Evolutionary conservation across 1,139 yeast genomes (phyloP), one percentile per base, ranked within the genome.

Genomic region (Debaryomyces sp.): DNA sequence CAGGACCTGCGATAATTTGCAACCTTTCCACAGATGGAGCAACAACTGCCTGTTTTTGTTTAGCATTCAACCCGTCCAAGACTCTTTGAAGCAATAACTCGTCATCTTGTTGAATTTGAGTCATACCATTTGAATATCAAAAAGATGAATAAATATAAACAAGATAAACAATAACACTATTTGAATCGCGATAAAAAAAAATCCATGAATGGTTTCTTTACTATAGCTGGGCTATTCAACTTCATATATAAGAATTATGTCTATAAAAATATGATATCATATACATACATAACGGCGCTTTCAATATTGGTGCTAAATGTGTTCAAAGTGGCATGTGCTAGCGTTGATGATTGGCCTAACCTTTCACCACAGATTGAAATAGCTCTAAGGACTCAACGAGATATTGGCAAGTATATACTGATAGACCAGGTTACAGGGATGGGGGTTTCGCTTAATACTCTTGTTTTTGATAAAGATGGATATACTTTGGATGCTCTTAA

Each of bases 1-100:
- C 97, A 0, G 97, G 97, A 0, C 97, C 97, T 0, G 97, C 97
- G 30, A 91, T 77, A 26, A 92, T 83, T 62, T 89, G 96, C 36
- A 90, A 70, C 24, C 79, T 77, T 1, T 83, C 81, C 18, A 68
- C 60, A 1, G 71, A 59, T 0, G 86, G 80, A 3, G 84, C 74
- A 1, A 78, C 71, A 1, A 85, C 94, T 0, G 96, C 96, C 45
- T 64, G 55, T 8, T 56, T 57, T 63, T 90, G 97, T 32, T 76
- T 77, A 0, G 57, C 62, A 59, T 90, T 90, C 50, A 90, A 73
- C 2, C 56, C 61, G 5, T 46, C 50, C 15, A 60, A 48, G 24
- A 44, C n/a, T 29, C 34, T 13, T 27, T 15, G 24, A 12, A 41
- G 43, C n/a, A 41, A 17, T 13, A 17, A 22, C 34, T 22, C 43